Conservation (phyloP, 352 stramenopile genomes). For the Globisporangium spinosum region DNA sequence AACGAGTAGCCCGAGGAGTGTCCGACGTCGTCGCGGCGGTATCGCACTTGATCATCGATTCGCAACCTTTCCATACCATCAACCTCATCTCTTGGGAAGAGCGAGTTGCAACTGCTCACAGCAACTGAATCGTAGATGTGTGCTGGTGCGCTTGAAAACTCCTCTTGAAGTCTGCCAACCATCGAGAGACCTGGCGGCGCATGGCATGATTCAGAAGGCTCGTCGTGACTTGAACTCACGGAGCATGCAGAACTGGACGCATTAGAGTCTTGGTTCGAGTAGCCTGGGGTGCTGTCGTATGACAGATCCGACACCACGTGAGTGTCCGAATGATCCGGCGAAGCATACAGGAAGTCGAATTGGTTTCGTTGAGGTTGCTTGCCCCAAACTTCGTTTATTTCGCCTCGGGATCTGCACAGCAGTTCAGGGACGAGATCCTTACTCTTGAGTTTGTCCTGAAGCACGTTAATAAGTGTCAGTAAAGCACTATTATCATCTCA, state of each 20-base stretch:
- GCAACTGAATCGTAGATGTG: slow-evolving; percentile 40
- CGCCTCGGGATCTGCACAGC: background rate
- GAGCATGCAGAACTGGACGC: slow-evolving; percentile 20
- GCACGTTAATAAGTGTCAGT: slow-evolving; percentile 4
- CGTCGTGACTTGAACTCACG: slow-evolving; percentile 22
- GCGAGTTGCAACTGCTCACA: background rate
- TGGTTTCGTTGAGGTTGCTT: slow-evolving; percentile 2
- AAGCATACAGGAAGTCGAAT: slow-evolving; percentile 18
- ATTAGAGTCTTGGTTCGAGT: slow-evolving; percentile 22
- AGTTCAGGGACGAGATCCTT: background rate
- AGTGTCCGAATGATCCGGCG: slow-evolving; percentile 30
- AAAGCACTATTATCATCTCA: slow-evolving; percentile 4
- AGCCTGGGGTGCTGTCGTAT: slow-evolving; percentile 20
- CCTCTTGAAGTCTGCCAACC: slow-evolving; percentile 76
- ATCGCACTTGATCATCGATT: slow-evolving; percentile 7
- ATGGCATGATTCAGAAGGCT: slow-evolving; percentile 20
- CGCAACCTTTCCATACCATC: slow-evolving; percentile 10
- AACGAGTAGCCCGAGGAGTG: slow-evolving; percentile 6
- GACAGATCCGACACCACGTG: slow-evolving; percentile 22
- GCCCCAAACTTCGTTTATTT: slow-evolving; percentile 16
- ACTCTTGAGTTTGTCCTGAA: slow-evolving; percentile 9
- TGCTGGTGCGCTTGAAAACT: slow-evolving; percentile 70
- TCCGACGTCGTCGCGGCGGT: background rate
- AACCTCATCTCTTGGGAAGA: slow-evolving; percentile 8
- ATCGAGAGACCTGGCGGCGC: slow-evolving; percentile 46